Base-by-base conservation (phyloP, 2,329 filamentous ascomycete species). In the Trichophaea hybrida region DNA sequence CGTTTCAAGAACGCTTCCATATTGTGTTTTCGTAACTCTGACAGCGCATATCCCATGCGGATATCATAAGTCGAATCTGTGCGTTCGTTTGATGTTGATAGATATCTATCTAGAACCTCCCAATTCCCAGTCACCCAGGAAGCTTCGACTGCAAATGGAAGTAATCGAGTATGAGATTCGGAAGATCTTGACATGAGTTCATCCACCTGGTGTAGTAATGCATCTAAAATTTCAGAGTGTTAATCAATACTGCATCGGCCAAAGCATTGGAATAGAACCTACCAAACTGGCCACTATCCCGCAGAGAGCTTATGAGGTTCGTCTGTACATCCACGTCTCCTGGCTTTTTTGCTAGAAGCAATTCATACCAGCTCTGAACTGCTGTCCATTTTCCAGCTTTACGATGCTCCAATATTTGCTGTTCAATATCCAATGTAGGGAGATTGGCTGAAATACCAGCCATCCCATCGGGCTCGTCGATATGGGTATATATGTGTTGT, bases 311-410 rank as follows among this genome's bases (percentile, higher is more conserved):
- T 57, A 98, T 75, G 38, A 98, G 77, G 67, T 94, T 86, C 59
- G 87, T 77, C 70, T 96, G 90, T 10, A 86, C 78, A 59, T 94
- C 85, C 15, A 80, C 71, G 69, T 94, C 84, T 57, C 84, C 77
- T 0, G 91, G 90, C 50, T 85, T 79, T 67, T 93, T 83, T 2
- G 86, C 84, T 37, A 97, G 77, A 64, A 90, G 84, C 65, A 95
- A 83, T 70, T 98, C 90, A 71, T 96, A 97, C 93, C 94, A 98
- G 64, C 88, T 94, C 73, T 97, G 93, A 31, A 90, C 93, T 55
- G 91, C 88, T 13, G 87, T 84, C 90, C 93, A 98, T 63, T 90
- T 79, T 3, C 93, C 93, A 17, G 90, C 87, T 71, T 95, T 97
- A 59, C 86, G 82, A 73, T 98, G 89, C 68, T 94, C 88, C 58